Base-by-base conservation (phyloP, 371 early-diverging fungal genomes). In the Nosema muscidifuracis region DNA sequence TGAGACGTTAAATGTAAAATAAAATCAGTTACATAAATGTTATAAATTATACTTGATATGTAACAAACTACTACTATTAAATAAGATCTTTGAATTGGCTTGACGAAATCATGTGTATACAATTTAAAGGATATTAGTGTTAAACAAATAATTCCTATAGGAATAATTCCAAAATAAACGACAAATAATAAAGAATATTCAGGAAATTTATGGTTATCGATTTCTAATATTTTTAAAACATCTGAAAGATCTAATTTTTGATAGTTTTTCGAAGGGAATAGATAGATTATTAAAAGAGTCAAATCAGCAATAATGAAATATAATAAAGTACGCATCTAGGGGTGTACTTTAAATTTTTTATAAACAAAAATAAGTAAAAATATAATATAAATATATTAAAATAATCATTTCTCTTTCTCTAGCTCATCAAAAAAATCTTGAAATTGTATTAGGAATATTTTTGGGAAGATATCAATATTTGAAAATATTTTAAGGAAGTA, bases 81-180 rank as follows among this genome's bases (percentile, higher is more conserved):
- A 34, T 34, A 60, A 12, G 36, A 34, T 60, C 26, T 60, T 36
- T 31, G 31, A 4, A 60, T 60, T 12, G 60, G 60, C 20, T 60
- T 60, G 3, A 60, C 40, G 18, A 60, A 60, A 36, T 60, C 60
- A 36, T 60, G 60, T 4, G 60, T 60, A 36, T 60, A 60, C 3
- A 60, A 34, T 36, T 60, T 60, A 36, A 60, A 36, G 24, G 60
- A 60, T 34, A 34, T 60, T 34, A 60, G 28, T 10, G 34, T 60
- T 6, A n/a, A 34, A 24, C 60, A 60, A 13, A 36, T n/a, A 16
- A 60, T 1, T 6, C 3, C n/a, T 6, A 31, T 31, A 34, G 60
- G 60, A 22, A 60, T 4, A 34, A 60, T n/a, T 20, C 15, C 36
- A 16, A 34, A 36, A 16, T 4, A 24, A 16, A 34, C 16, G 30